Evolutionary conservation across 2,329 filamentous ascomycete species (phyloP), one percentile per base, ranked within the genome.

Genomic region (Alternaria metachromatica): DNA sequence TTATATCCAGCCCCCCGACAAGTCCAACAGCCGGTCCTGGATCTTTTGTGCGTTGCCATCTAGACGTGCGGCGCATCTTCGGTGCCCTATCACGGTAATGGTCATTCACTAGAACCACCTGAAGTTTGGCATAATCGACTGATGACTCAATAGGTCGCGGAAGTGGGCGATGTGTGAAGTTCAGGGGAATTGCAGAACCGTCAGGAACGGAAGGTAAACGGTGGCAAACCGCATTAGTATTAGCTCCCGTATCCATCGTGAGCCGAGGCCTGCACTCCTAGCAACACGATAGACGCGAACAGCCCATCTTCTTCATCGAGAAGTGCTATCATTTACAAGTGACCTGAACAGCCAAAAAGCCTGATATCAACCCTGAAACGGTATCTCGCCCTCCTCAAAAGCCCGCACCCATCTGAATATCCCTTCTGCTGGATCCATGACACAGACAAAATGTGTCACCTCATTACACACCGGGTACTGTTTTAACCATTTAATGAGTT

Each of bases 401-500:
- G 62, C 41, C 43, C 62, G 66, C 12, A 83, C 68, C 83, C 84
- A 88, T 13, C 78, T 72, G 21, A 89, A 77, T 12, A 77, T 76
- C 0, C 87, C 86, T 13, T 72, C 74, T 6, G 64, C 72, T 4
- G 87, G 84, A 76, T 89, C 87, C 83, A 90, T 84, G 26, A 90
- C 76, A 20, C 83, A 82, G 5, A 84, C 83, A 75, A 86, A 90
- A 75, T 90, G 87, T 3, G 87, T 89, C 37, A 80, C 81, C 59
- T 87, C 84, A 69, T 89, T 89, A 15, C 83, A 83, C 4, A 86
- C 85, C 0, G 87, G 87, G 63, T 83, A 86, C 13, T 77, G 78
- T 21, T 79, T 78, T 9, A 88, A 77, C 87, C 87, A 87, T 11
- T 76, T 68, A 3, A 82, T 76, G 4, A 88, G 69, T 28, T 82